Base-by-base conservation (phyloP, 2,329 filamentous ascomycete species). In the Xylaria sp. region DNA sequence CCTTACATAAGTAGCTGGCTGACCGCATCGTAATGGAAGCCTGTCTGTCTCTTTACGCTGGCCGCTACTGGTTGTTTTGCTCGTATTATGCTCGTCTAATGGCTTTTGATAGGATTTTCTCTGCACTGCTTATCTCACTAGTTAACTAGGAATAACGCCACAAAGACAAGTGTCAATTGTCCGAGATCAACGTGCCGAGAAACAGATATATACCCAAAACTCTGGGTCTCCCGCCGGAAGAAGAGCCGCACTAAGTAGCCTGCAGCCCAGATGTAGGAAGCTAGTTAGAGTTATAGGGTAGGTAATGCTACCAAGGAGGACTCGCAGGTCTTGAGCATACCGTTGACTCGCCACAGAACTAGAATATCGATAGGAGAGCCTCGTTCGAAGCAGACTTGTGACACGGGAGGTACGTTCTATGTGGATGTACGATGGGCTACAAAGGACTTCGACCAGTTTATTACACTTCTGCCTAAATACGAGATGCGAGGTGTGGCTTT, bases 271-370 rank as follows among this genome's bases (percentile, higher is more conserved):
- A 34, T 9, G 8, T n/a, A 10, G 9, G 28, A 5, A 20, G 9
- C 51, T n/a, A 3, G 18, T 54, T 8, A 18, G 3, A 20, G 41
- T n/a, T 58, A 52, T 10, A 60, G 48, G 63, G 57, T 66, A 66
- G 18, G 57, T n/a, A 44, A 50, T 41, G 64, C n/a, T 20, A 34
- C 41, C 56, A 48, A 61, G 64, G 50, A 50, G 55, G 12, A 18
- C 28, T 56, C 18, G n/a, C 3, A 2, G 31, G 15, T 15, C 13
- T 51, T 2, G 25, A 28, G 23, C 20, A n/a, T 25, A 4, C n/a
- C 23, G n/a, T 50, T 25, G 46, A 25, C 9, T 50, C 15, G 20
- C 46, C 20, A 23, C 12, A 25, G 37, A 13, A 37, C 37, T 18
- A 15, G 34, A n/a, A 23, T 28, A 10, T 20, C 10, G 4, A 10